Evolutionary conservation across 176 grass and related monocot species (phyloP).

Genomic region (Oryza coarctata): DNA sequence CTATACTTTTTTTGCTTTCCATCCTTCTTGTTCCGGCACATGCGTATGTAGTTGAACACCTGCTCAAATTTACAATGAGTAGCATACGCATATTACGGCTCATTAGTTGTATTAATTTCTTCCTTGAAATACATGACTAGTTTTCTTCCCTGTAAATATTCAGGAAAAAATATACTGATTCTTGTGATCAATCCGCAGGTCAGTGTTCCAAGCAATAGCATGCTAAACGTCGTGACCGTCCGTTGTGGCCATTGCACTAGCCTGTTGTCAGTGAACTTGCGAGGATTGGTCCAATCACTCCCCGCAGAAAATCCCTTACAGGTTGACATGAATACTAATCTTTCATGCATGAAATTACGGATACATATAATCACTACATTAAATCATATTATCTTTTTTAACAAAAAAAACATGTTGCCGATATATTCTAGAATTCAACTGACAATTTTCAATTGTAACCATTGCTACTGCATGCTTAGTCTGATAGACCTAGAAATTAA

Average conservation of each 20-base stretch:
- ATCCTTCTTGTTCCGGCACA: background rate
- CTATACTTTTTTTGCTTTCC: background rate
- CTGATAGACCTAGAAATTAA: constrained; percentile 15
- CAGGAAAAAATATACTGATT: background rate
- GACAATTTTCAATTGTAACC: background rate
- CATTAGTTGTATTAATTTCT: background rate
- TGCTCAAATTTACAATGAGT: background rate
- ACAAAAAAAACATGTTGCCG: too few relatives aligned
- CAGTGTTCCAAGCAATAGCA: constrained; percentile 56
- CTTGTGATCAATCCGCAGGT: constrained; percentile 44
- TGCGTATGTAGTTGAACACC: background rate
- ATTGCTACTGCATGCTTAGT: background rate
- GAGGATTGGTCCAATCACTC: constrained; percentile 42
- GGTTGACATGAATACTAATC: constrained; percentile 36
- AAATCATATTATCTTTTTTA: too few relatives aligned
- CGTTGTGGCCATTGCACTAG: constrained; percentile 72
- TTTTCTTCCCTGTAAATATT: background rate
- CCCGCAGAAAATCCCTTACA: constrained; percentile 50
- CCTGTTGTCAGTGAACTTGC: constrained; percentile 66
- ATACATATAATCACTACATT: background rate
- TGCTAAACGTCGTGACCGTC: constrained; percentile 67
- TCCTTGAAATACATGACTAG: background rate
- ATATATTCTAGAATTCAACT: too few relatives aligned
- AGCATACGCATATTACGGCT: too few relatives aligned
- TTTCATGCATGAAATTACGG: constrained; percentile 27